These are phyloP conservation scores for Rhodamnia rubescens DNA, from an alignment of 345 rosid genomes.

Conservation along the genomic window DNA sequence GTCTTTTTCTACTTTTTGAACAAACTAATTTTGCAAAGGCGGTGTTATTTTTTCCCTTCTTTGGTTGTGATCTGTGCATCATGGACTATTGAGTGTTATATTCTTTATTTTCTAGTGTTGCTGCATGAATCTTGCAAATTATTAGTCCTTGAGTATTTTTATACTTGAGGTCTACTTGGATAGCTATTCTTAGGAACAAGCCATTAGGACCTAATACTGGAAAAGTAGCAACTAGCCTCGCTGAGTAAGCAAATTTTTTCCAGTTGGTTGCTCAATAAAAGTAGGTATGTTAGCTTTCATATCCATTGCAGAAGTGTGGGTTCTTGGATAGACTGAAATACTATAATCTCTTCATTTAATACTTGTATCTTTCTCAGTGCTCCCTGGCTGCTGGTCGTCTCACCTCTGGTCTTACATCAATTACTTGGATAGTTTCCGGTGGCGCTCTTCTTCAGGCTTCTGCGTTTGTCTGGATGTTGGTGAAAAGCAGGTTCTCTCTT, in stretches of 20 bases:
- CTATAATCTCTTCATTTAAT: neutral
- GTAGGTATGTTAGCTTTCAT: neutral
- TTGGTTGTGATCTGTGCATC: neutral
- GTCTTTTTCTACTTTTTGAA: neutral
- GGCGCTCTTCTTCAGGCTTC: slow-evolving; percentile 63
- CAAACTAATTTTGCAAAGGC: neutral
- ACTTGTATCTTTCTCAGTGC: slow-evolving; percentile 34
- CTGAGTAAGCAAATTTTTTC: neutral
- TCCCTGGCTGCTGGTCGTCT: slow-evolving; percentile 73
- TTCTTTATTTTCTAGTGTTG: neutral
- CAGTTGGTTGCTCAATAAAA: neutral
- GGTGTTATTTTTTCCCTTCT: neutral
- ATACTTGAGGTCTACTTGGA: neutral
- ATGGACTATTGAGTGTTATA: neutral
- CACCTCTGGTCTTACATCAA: slow-evolving; percentile 38
- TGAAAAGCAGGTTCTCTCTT: slow-evolving; percentile 42
- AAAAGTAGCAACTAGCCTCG: neutral
- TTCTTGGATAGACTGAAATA: neutral
- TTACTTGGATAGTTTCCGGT: slow-evolving; percentile 40
- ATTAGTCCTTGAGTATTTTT: neutral
- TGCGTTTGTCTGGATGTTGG: slow-evolving; percentile 68
- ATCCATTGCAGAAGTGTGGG: neutral
- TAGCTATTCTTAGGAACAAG: neutral
- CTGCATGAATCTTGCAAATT: neutral
- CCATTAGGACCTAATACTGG: neutral